Evolutionary conservation across 2,329 filamentous ascomycete species (phyloP), one percentile per base, ranked within the genome.

Genomic region (Colletotrichum limetticola): DNA sequence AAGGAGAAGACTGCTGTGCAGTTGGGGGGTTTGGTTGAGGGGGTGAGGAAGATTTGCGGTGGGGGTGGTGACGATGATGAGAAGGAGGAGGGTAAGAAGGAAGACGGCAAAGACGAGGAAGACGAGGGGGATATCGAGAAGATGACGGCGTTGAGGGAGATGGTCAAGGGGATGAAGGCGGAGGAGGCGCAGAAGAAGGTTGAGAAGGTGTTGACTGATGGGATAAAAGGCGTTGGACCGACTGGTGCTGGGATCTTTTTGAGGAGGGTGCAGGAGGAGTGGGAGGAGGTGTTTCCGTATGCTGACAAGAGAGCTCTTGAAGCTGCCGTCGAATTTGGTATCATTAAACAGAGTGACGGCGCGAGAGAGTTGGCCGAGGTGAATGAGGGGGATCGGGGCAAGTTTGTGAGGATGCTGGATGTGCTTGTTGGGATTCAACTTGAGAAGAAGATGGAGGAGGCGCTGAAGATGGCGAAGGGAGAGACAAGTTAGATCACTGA

Each of bases 1-100:
- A 83, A 84, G 68, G 83, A 82, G 73, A 86, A 86, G 78, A 86
- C 83, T 1, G 84, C 84, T 0, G 78, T 80, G 9, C 82, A 86
- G 68, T 78, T 86, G 6, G 79, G 78, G 8, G 57, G 56, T 7
- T 55, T 72, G 1, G 67, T 70, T 9, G 52, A 59, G 0, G 30
- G 67, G 0, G 61, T 66, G 22, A 46, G 61, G 26, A 22, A 16
- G 3, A 70, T 70, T 22, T 66, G 30, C 12, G 30, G 6, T 1
- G 42, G 42, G 3, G 42, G 0, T 0, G 42, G 8, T 49, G 42
- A 8, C 19, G 19, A n/a, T n/a, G 42, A 8, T 16, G 16, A 49
- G 37, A 16, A 37, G 12, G 35, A 37, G 9, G 11, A 9, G 5
- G 7, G 16, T 5, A 5, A 46, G 5, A 6, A 46, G 16, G 42